Conservation (phyloP, 352 stramenopile species). For the Blastocystis sp. region DNA sequence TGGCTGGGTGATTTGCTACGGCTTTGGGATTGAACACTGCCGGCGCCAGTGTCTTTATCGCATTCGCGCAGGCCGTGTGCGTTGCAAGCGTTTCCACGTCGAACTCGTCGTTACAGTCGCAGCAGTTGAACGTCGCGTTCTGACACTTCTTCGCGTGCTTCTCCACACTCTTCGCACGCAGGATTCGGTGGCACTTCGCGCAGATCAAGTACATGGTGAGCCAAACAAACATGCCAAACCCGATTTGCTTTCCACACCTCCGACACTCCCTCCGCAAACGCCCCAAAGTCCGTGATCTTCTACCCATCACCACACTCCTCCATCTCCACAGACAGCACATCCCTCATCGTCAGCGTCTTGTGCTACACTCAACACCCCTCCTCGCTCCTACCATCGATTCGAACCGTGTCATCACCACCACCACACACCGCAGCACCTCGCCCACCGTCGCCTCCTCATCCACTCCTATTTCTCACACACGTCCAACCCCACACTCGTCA, state of each 20-base stretch:
- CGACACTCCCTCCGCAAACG: too few species aligned
- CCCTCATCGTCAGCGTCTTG: too few species aligned
- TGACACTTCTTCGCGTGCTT: conserved; percentile 2
- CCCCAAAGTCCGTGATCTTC: too few species aligned
- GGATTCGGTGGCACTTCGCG: neutral
- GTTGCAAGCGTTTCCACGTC: neutral
- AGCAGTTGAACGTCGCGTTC: neutral
- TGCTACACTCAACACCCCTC: too few species aligned
- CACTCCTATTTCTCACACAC: neutral
- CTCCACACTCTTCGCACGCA: neutral
- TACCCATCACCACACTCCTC: too few species aligned
- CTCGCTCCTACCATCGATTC: too few species aligned
- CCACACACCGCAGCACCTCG: neutral
- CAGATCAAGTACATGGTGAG: conserved; percentile 9
- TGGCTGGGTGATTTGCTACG: neutral
- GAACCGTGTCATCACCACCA: too few species aligned
- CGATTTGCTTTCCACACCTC: too few species aligned
- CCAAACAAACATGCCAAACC: too few species aligned
- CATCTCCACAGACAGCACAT: too few species aligned
- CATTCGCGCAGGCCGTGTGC: neutral
- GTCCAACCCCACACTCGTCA: neutral
- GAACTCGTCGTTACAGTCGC: conserved; percentile 20
- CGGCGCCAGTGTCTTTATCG: conserved; percentile 9
- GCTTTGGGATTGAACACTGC: conserved; percentile 11
- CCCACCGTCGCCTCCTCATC: neutral